These are phyloP conservation scores for Fulvia fulva DNA, from an alignment of 2,329 filamentous ascomycete species.

Conservation along the genomic window DNA sequence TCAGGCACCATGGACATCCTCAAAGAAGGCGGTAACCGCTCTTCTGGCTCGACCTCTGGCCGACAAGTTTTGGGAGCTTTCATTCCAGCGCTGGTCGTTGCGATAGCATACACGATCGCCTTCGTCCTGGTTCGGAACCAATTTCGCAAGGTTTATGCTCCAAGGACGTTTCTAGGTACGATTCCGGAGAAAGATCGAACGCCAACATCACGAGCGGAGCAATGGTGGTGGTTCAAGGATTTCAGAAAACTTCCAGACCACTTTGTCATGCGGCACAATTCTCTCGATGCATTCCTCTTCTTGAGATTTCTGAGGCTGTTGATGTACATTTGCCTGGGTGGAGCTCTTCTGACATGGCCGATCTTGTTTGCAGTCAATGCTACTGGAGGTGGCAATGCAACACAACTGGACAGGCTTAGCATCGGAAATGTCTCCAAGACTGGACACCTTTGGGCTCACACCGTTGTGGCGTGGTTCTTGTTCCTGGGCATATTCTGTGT, in stretches of 20 bases:
- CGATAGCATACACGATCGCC: slow-evolving; percentile 28
- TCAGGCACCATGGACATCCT: slow-evolving; percentile 7
- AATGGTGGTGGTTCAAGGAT: slow-evolving; percentile 46
- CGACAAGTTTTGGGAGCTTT: slow-evolving; percentile 32
- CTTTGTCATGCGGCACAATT: slow-evolving; percentile 47
- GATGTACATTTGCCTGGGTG: slow-evolving; percentile 41
- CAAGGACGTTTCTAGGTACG: slow-evolving; percentile 32
- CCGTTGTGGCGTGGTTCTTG: slow-evolving; percentile 41
- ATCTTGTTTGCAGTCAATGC: slow-evolving; percentile 47
- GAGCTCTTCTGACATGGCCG: slow-evolving; percentile 43
- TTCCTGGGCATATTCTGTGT: slow-evolving; percentile 39
- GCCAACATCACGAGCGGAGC: slow-evolving; percentile 23
- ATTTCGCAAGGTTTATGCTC: slow-evolving; percentile 32
- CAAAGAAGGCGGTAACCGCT: slow-evolving; percentile 26
- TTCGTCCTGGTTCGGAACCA: slow-evolving; percentile 30
- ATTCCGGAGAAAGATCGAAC: slow-evolving; percentile 33
- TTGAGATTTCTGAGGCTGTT: slow-evolving; percentile 46
- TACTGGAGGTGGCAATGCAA: slow-evolving; percentile 34
- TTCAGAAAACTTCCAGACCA: slow-evolving; percentile 42
- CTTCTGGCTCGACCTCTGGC: slow-evolving; percentile 28
- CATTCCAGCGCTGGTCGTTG: slow-evolving; percentile 30
- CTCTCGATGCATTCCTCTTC: slow-evolving; percentile 48
- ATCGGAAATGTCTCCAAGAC: slow-evolving; percentile 41
- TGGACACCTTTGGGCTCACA: slow-evolving; percentile 44
- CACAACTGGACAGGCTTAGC: slow-evolving; percentile 31